Conservation (phyloP, 2,329 filamentous ascomycete species). For the Penicillium italicum region DNA sequence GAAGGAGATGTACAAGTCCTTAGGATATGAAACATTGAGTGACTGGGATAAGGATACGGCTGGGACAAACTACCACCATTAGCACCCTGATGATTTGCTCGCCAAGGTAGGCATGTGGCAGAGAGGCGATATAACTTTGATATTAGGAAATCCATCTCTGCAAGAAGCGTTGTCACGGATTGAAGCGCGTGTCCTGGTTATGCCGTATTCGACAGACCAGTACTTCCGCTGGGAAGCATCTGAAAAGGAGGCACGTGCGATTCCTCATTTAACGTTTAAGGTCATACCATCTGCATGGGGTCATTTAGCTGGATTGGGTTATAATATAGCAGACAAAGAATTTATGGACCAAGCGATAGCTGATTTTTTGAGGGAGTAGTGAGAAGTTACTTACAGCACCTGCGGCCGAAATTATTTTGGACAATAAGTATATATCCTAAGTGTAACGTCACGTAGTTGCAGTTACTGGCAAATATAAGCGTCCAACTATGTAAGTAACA, state of each 20-base stretch:
- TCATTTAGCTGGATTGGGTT: slow-evolving; percentile 30
- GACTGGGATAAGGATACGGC: slow-evolving; percentile 35
- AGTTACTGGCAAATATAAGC: no score
- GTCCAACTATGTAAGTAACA: no score
- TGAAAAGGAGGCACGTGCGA: slow-evolving; percentile 17
- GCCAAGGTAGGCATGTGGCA: slow-evolving; percentile 48
- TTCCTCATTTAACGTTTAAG: slow-evolving; percentile 12
- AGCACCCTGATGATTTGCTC: slow-evolving; percentile 47
- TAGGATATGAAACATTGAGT: slow-evolving; percentile 37
- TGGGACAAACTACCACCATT: slow-evolving; percentile 35
- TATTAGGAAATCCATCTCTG: slow-evolving; percentile 14
- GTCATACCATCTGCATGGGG: slow-evolving; percentile 34
- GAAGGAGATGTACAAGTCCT: slow-evolving; percentile 37
- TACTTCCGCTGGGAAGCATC: slow-evolving; percentile 35
- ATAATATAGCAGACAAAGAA: slow-evolving; percentile 22
- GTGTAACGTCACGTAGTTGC: no score
- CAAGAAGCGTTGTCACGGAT: slow-evolving; percentile 9
- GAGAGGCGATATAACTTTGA: slow-evolving; percentile 36
- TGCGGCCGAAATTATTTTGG: no score
- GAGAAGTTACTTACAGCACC: no score
- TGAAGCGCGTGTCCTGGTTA: slow-evolving; percentile 30
- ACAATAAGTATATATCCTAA: no score
- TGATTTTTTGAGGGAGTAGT: slow-evolving; percentile 14
- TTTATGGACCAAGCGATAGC: slow-evolving; percentile 29
- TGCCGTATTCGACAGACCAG: slow-evolving; percentile 39